These are phyloP conservation scores for Hygrophorus pudorinus DNA, from an alignment of 768 basidiomycete genomes.

Conservation along the genomic window DNA sequence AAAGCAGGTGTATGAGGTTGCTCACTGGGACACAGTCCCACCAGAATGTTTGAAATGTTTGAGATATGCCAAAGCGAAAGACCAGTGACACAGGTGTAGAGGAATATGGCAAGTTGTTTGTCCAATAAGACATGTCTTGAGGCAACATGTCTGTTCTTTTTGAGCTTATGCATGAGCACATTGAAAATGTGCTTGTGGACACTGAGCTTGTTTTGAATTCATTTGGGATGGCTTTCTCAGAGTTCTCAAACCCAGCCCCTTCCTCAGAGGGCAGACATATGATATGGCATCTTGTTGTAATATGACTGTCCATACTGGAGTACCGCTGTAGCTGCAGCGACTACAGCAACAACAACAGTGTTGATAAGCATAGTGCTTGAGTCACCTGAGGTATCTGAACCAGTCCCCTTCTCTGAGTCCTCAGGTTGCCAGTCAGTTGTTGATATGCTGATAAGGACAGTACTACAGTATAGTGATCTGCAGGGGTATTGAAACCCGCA, in stretches of 20 bases:
- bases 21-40: conserved; percentile 14
- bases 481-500: too few species aligned
- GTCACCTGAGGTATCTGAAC: too few species aligned
- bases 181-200: conserved; percentile 1
- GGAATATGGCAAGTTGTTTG: conserved; percentile 20
- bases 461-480: too few species aligned
- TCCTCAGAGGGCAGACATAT: conserved; percentile 13
- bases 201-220: conserved; percentile 4
- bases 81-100: too few species aligned
- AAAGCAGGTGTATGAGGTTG: too few species aligned
- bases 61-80: conserved; percentile 15
- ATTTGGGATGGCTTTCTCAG: conserved; percentile 13
- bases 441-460: too few species aligned
- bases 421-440: too few species aligned
- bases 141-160: conserved; percentile 10
- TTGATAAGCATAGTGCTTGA: conserved; percentile 1
- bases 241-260: conserved; percentile 14
- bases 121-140: conserved; percentile 14
- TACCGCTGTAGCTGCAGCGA: too few species aligned
- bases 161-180: neutral
- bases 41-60: conserved; percentile 20
- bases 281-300: conserved; percentile 1
- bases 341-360: neutral
- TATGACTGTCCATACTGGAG: neutral
- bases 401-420: too few species aligned